Evolutionary conservation across 768 basidiomycete species (phyloP), one percentile per base, ranked within the genome.

Genomic region (Leucocoprinus leucothites): DNA sequence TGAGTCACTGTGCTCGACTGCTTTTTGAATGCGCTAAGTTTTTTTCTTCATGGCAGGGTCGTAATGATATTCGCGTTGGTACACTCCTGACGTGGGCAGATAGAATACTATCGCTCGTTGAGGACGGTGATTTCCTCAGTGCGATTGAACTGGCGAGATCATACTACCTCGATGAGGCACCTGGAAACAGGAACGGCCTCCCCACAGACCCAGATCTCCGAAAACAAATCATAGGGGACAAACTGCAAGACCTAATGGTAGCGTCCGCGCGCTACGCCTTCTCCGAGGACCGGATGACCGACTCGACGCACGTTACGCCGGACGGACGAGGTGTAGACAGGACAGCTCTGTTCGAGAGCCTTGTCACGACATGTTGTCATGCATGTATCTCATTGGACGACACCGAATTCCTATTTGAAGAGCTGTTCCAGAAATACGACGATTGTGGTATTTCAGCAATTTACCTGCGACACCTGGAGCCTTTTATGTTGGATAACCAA

Each of bases 31-130:
- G 6, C 5, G 22, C 14, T 22, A 21, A 13, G 6, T 44, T 60
- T 42, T 60, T 43, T 14, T 38, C 16, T 43, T 19, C n/a, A 28
- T 50, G n/a, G n/a, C n/a, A 90, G 92, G 81, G 82, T 45, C 77
- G 78, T 49, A 75, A 85, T 53, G 81, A 82, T 46, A 59, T 98
- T 1, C 78, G 81, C 65, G 93, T 89, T 2, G 97, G 94, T 24
- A 91, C 89, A 1, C 75, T 98, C 19, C 74, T 94, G 26, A 92
- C 93, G 1, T 99, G 97, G 97, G 93, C 96, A 4, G 97, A 99
- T 67, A 85, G 88, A 42, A 86, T 98, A 21, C 74, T 99, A 42
- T 77, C 83, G 0, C 81, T 87, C 44, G 94, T 98, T 24, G 81
- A 92, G 64, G 77, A 79, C 9, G 94, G 94, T 13, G 86, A 98